Evolutionary conservation across 2,329 filamentous ascomycete genomes (phyloP).

Genomic region (Sporothrix curviconia): DNA sequence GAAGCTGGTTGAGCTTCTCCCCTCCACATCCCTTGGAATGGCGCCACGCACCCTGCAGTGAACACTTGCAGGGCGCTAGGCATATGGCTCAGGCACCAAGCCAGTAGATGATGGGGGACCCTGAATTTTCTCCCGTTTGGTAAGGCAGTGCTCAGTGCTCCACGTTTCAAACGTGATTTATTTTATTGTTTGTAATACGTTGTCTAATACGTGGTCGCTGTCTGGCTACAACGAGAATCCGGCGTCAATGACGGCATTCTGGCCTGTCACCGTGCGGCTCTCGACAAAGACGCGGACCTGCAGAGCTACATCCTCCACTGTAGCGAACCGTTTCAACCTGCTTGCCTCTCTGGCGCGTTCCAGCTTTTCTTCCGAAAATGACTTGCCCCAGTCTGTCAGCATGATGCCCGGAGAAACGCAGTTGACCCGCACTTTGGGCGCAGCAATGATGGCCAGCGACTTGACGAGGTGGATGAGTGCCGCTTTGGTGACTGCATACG

Average conservation of each 20-base stretch:
- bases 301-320: conserved; percentile 35
- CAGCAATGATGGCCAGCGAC: conserved; percentile 44
- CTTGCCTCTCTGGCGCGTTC: conserved; percentile 47
- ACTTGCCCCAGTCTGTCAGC: conserved; percentile 57
- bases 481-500: conserved; percentile 72
- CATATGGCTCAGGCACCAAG: too few relatives aligned
- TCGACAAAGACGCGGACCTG: conserved; percentile 18
- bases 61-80: background rate
- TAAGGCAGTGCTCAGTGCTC: too few relatives aligned
- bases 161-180: too few relatives aligned
- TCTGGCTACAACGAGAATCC: conserved; percentile 15
- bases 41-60: background rate
- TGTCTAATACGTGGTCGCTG: background rate
- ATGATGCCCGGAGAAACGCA: conserved; percentile 49
- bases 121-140: too few relatives aligned
- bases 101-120: too few relatives aligned
- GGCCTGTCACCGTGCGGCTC: conserved; percentile 17
- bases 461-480: conserved; percentile 58
- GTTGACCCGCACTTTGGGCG: conserved; percentile 52
- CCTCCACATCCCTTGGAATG: background rate
- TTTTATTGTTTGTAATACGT: background rate
- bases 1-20: background rate
- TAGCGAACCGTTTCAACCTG: conserved; percentile 52
- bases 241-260: conserved; percentile 19
- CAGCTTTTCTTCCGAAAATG: conserved; percentile 51